Base-by-base conservation (phyloP, 768 basidiomycete species). In the Strobilomyces dryophilus region DNA sequence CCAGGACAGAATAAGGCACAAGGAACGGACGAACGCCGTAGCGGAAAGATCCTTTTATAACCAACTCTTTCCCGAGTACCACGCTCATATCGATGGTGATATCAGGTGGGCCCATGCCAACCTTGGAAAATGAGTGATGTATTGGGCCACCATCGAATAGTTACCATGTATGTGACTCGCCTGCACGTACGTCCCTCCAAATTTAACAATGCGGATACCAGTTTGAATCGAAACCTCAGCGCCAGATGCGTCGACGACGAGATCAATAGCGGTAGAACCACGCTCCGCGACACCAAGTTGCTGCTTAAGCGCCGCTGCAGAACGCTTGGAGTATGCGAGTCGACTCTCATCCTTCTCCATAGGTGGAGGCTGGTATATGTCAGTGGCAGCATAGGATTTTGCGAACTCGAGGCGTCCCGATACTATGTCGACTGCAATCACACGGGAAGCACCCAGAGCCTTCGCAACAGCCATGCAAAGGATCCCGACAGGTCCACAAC, bases 391-490 rank as follows among this genome's bases (percentile, higher is more conserved):
- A 67, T 95, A 95, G 27, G 64, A 61, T 68, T 87, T 87, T 17
- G 95, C 93, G 65, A 98, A 97, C 46, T 89, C 80, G 45, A 98
- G 83, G 35, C 95, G 85, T 27, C 76, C 69, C 31, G 81, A 73
- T 49, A 84, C 78, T 56, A 92, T 87, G 65, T 94, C 94, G 55
- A 95, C 80, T 4, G 86, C 94, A 54, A 98, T 80, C 56, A 95
- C 78, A 45, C 88, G 84, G 39, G 79, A 77, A 2, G 93, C 95
- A 34, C 93, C 94, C 44, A 95, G 76, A 3, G 95, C 94, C 67
- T 88, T 94, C 8, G 95, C 95, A n/a, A 93, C 92, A 8, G 92
- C 94, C 89, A 95, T 92, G 65, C 88, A 90, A 20, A 97, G 80
- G 27, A 95, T 74, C n/a, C 87, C 87, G 51, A 88, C 83, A 2